Evolutionary conservation across 1,284 basidiomycete species (phyloP), one percentile per base, ranked within the genome.

Genomic region (Boletus chippewaensis): DNA sequence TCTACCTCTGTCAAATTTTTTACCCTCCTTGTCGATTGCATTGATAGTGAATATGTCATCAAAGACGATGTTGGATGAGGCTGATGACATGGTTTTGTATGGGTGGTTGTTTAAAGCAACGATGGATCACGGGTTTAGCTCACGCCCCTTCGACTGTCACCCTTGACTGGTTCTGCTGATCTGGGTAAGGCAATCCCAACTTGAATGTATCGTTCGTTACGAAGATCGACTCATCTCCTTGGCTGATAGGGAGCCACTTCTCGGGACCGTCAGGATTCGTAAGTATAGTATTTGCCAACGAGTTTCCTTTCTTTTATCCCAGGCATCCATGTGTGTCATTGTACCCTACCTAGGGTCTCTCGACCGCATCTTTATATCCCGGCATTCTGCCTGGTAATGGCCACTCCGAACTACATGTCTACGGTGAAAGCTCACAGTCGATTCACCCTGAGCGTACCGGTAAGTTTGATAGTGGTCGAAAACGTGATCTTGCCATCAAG

Each of bases 1-100:
- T 76, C 43, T 55, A 95, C 95, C 95, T 84, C 95, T 77, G 70
- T 97, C 95, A 61, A 96, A 97, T 70, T 95, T 97, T 75, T 91
- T 96, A 49, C 96, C 95, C 66, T 95, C 92, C 66, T 84, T 84
- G 75, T 96, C 90, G 46, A 95, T 90, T 26, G 73, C 84, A 58
- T 79, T 79, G 54, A 95, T 86, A 7, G 81, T 86, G 71, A 96
- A 95, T 29, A 92, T 83, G 69, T 95, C 93, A 62, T 93, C 87
- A 65, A 96, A 95, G 51, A 95, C 78, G 58, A 91, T 79, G 63
- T 79, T 87, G 2, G 87, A 87, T 29, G 81, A 73, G 32, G 76
- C 73, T 5, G 81, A 70, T 20, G 84, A 70, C 85, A 88, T 89
- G 45, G 32, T 20, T 20, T 20, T 20, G 20, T 20, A 20, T 20